Evolutionary conservation across 2,329 filamentous ascomycete genomes (phyloP), one percentile per base, ranked within the genome.

Genomic region (Uncinocarpus reesii): DNA sequence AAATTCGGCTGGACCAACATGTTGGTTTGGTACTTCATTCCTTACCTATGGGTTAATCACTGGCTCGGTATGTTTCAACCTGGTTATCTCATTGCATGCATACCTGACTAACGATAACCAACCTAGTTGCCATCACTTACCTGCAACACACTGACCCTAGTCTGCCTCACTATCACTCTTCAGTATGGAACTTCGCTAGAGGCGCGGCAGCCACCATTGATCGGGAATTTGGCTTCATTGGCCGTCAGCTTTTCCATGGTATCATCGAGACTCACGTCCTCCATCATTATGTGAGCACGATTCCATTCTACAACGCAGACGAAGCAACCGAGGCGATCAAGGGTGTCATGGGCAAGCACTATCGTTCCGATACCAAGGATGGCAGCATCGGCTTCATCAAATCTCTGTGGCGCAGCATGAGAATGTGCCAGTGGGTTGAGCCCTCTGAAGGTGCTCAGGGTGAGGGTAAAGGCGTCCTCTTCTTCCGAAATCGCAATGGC

Each of bases 11-110:
- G 81, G 75, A 66, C 74, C 64, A 96, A 95, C 74, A 74, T 96
- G 65, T 71, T 85, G 52, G 84, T 98, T 54, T 96, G 92, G 90
- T 98, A 98, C 72, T 81, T 89, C 62, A 64, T 93, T 51, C 92
- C 92, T 31, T 98, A 96, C 68, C 76, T 95, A 53, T 95, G 90
- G 90, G 89, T 95, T 49, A 94, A 96, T 79, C 88, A 95, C 79
- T 96, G 90, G 90, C 84, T 96, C 49, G 86, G 86, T 92, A 81
- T 77, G 85, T 77, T 44, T 44, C 34, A 20, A 29, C 13, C 24
- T n/a, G 11, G 21, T 37, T 28, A 5, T 24, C 35, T 13, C 5
- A 21, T 16, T 21, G 29, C 8, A 18, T 6, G 6, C 2, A 20
- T 31, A 8, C 3, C 6, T 4, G 18, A 26, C 26, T 28, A 52